Percentiles rank a stretch among this genome's conserved stretches.
phyloP scores from a whole-genome alignment of 768 basidiomycete genomes.

The Podaxis sp. region DNA sequence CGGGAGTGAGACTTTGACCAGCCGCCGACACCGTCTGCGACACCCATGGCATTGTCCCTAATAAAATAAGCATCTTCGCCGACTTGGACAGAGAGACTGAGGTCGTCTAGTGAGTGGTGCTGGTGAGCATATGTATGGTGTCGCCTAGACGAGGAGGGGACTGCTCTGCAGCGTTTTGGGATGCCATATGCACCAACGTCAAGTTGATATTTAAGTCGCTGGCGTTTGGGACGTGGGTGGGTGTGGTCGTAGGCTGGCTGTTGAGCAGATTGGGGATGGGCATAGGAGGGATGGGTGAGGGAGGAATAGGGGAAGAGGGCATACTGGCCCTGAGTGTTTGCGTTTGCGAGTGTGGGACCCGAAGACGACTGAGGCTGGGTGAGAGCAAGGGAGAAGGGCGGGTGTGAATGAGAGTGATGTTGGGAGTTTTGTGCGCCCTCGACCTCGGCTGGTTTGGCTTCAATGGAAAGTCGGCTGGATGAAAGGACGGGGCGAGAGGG shows the following conservation, averaged over 20 bases:
- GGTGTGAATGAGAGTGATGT: conserved; percentile 11
- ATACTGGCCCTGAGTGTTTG: conserved; percentile 9
- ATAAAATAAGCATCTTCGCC: conserved; percentile 93
- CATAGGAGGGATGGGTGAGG: conserved; percentile 22
- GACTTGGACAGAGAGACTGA: conserved; percentile 64
- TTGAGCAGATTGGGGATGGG: conserved; percentile 24
- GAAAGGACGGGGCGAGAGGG: conserved; percentile 17
- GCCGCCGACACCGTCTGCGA: conserved; percentile 94
- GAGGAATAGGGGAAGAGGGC: conserved; percentile 33
- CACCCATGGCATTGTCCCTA: conserved; percentile 81
- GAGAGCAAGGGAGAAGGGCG: conserved; percentile 15
- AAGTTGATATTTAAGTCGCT: conserved; percentile 39
- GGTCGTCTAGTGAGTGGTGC: conserved; percentile 21
- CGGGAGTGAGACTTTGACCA: conserved; percentile 51
- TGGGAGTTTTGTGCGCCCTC: conserved; percentile 14
- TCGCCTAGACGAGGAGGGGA: conserved; percentile 14
- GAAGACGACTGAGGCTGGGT: conserved; percentile 14
- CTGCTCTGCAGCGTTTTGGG: conserved; percentile 47
- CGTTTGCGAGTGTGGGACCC: neutral
- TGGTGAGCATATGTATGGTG: conserved; percentile 15
- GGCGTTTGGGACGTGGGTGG: conserved; percentile 21
- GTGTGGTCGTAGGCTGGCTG: conserved; percentile 22
- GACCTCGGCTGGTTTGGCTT: conserved; percentile 14
- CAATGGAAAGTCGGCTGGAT: conserved; percentile 14
- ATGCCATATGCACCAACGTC: conserved; percentile 85